Evolutionary conservation across 1,284 basidiomycete species (phyloP), one percentile per base, ranked within the genome.

Genomic region (Rhodotorula sp.): DNA sequence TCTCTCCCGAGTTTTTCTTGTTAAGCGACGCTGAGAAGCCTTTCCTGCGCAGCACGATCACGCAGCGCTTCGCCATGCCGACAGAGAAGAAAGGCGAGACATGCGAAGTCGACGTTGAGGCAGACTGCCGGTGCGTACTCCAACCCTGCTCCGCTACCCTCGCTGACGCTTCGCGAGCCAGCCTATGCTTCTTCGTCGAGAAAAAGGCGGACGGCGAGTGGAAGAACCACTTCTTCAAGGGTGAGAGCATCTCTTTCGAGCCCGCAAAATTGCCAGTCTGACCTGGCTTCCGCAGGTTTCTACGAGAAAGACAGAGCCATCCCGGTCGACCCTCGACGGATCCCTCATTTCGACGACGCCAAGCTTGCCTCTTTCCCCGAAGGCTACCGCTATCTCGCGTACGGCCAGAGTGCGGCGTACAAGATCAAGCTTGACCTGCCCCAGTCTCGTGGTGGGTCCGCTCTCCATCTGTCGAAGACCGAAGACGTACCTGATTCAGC

Each of bases 71-170:
- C 66, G 59, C 70, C 1, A 70, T 79, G 67, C 71, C 72, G 13
- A 48, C 59, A 7, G 55, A 47, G 13, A 67, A 51, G n/a, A 73
- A 73, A 48, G 74, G 69, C 34, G 68, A 72, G 59, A 74, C 65
- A 2, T 75, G 76, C 61, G 74, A 79, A 49, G 78, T 78, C 10
- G 78, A 79, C 59, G 71, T 78, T 15, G 78, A 79, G 44, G 78
- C 77, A 9, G 78, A 79, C 51, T 78, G 78, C 49, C 70, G 78
- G 69, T 55, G 19, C 32, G 67, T 27, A 17, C 46, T 36, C 24
- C 20, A 27, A 10, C 7, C 34, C 27, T 46, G 34, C 27, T 53
- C 30, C 9, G 8, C 13, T 27, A 5, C 29, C 3, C 24, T 15
- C 24, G 39, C 34, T 29, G 20, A n/a, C 6, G 5, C 29, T 51